phyloP scores from a whole-genome alignment of 768 basidiomycete species.

The Epithele typhae region DNA sequence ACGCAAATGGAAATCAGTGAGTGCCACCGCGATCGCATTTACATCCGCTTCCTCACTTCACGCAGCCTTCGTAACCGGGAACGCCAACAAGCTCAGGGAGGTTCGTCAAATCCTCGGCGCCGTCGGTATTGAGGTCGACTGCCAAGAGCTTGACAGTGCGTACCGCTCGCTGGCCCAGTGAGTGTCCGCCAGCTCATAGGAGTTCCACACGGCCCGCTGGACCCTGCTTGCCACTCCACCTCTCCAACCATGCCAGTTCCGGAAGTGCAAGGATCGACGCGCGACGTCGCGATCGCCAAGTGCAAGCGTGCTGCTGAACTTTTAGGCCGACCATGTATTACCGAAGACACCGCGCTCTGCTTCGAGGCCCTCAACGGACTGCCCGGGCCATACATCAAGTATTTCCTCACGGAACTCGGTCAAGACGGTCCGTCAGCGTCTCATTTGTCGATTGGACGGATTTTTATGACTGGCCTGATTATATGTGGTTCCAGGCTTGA shows the following conservation, averaged over 20 bases:
- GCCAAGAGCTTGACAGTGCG: constrained; percentile 77
- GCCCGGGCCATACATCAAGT: constrained; percentile 97
- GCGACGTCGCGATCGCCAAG: constrained; percentile 86
- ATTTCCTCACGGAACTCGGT: constrained; percentile 80
- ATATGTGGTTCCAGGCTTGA: constrained; percentile 52
- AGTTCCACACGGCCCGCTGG: too few relatives aligned
- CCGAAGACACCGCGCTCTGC: constrained; percentile 93
- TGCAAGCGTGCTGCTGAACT: constrained; percentile 81
- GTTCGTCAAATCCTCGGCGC: constrained; percentile 77
- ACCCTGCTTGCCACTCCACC: too few relatives aligned
- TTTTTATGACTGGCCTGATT: not conserved
- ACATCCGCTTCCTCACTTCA: too few relatives aligned
- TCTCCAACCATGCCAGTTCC: constrained; percentile 55
- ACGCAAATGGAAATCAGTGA: constrained; percentile 8
- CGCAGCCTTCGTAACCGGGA: constrained; percentile 95
- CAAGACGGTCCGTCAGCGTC: constrained; percentile 58
- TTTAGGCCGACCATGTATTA: constrained; percentile 61
- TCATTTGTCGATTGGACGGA: not conserved
- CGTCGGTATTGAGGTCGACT: constrained; percentile 71
- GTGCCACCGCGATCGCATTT: too few relatives aligned
- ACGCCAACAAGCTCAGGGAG: constrained; percentile 88
- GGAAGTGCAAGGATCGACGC: constrained; percentile 90
- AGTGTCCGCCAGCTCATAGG: too few relatives aligned
- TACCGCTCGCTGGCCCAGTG: too few relatives aligned
- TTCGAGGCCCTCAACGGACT: constrained; percentile 87